Evolutionary conservation across 225 moss, liverwort and hornwort genomes (phyloP).

Genomic region (Polytrichum formosum): DNA sequence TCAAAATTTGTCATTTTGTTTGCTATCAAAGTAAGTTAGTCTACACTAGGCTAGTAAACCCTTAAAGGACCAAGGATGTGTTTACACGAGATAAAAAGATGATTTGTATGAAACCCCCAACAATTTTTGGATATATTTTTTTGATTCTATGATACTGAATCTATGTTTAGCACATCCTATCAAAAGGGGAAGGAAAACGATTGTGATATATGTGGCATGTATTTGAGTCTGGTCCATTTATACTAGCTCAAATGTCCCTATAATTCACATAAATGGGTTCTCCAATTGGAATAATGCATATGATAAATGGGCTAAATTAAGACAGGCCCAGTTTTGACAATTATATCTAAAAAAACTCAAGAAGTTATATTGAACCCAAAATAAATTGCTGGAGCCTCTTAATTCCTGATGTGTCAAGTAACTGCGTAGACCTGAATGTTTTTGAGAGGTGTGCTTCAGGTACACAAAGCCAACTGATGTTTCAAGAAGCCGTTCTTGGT

Average conservation of each 20-base stretch:
- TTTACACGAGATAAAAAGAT: too few relatives aligned
- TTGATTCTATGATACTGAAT: not conserved
- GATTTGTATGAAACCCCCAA: too few relatives aligned
- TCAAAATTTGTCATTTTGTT: constrained; percentile 79
- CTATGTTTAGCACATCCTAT: too few relatives aligned
- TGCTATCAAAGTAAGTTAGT: constrained; percentile 74
- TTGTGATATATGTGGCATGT: too few relatives aligned
- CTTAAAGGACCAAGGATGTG: too few relatives aligned
- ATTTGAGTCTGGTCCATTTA: too few relatives aligned
- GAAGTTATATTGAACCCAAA: not conserved
- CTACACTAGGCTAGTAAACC: not conserved
- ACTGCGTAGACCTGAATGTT: not conserved
- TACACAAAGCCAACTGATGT: constrained; percentile 91
- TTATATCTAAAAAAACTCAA: not conserved
- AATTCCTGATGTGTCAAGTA: not conserved
- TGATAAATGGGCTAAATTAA: not conserved
- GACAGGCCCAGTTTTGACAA: not conserved
- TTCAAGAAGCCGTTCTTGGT: constrained; percentile 85
- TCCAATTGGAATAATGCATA: not conserved
- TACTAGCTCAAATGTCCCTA: too few relatives aligned
- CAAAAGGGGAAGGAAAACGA: too few relatives aligned
- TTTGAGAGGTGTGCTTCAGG: constrained; percentile 27
- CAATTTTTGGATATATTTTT: not conserved
- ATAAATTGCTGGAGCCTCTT: not conserved
- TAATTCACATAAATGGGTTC: too few relatives aligned